Percentiles rank a stretch among this genome's conserved stretches.
These are phyloP conservation scores for Phytophthora melonis DNA, from an alignment of 352 stramenopile genomes.

Conservation along the genomic window DNA sequence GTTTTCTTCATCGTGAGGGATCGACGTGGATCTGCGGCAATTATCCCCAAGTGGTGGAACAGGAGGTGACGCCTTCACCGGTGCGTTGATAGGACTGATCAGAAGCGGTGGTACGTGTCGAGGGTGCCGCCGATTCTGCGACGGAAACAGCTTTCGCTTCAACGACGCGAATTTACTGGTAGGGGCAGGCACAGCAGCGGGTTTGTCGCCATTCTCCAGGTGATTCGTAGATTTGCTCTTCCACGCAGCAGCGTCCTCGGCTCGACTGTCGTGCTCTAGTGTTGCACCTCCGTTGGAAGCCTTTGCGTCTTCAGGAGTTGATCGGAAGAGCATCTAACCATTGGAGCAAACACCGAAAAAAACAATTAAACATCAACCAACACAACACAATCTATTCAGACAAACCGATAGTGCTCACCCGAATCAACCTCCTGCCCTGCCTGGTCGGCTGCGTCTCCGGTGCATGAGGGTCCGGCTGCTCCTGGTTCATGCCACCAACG, in stretches of 20 bases:
- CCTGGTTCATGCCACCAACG: conserved; percentile 34
- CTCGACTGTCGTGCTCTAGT: conserved; percentile 21
- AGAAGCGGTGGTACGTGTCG: conserved; percentile 51
- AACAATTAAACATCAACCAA: not conserved
- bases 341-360: not conserved
- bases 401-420: conserved; percentile 27
- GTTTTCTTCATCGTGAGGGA: not conserved
- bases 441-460: conserved; percentile 37
- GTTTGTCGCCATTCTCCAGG: conserved; percentile 8
- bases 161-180: conserved; percentile 55
- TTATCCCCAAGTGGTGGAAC: conserved; percentile 14
- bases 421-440: conserved; percentile 50
- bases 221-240: not conserved
- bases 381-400: not conserved
- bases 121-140: conserved; percentile 55
- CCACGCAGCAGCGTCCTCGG: conserved; percentile 12
- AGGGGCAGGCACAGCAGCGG: conserved; percentile 8
- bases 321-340: conserved; percentile 62
- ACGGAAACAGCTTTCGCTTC: conserved; percentile 70
- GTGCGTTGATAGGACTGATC: conserved; percentile 50
- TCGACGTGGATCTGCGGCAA: conserved; percentile 2
- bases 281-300: not conserved
- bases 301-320: conserved; percentile 14
- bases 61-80: not conserved
- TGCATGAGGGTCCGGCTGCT: conserved; percentile 22